These are phyloP conservation scores for Boletus reticulatus DNA, from an alignment of 768 basidiomycete species.

Conservation along the genomic window DNA sequence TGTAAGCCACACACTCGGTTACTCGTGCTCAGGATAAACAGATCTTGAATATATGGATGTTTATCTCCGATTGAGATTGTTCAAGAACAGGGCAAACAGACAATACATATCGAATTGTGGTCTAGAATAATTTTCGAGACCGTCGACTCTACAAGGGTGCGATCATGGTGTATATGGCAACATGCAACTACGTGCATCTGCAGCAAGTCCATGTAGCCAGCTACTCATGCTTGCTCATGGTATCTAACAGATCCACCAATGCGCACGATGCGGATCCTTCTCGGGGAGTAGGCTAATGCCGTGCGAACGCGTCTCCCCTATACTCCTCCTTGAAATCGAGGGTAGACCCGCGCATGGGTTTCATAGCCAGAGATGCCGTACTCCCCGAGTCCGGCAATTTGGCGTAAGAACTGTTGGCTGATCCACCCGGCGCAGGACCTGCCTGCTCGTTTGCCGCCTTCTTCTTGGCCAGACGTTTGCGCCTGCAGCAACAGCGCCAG, in stretches of 20 bases:
- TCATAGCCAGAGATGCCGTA: conserved; percentile 28
- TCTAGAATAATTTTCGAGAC: neutral
- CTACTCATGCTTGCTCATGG: conserved; percentile 26
- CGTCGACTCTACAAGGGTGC: neutral
- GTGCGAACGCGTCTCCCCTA: conserved; percentile 16
- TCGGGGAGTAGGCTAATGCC: neutral
- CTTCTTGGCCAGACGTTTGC: conserved; percentile 31
- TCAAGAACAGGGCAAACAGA: neutral
- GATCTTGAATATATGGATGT: no score
- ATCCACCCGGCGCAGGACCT: neutral
- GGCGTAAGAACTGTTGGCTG: conserved; percentile 18
- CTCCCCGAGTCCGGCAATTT: conserved; percentile 27
- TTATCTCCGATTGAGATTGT: no score
- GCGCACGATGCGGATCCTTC: neutral
- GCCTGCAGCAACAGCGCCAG: conserved; percentile 60
- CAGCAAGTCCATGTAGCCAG: conserved; percentile 31
- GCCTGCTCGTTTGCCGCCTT: conserved; percentile 18
- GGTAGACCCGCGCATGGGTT: conserved; percentile 24
- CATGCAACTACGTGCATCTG: conserved; percentile 7
- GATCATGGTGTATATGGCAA: conserved; percentile 2
- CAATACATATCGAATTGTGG: conserved; percentile 3
- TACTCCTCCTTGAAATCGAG: conserved; percentile 19
- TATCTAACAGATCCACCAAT: conserved; percentile 7
- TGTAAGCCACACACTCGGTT: conserved; percentile 1
- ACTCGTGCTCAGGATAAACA: neutral